Evolutionary conservation across 495 filamentous ascomycete species (phyloP).

Genomic region (Penicillium atrosanguineum): DNA sequence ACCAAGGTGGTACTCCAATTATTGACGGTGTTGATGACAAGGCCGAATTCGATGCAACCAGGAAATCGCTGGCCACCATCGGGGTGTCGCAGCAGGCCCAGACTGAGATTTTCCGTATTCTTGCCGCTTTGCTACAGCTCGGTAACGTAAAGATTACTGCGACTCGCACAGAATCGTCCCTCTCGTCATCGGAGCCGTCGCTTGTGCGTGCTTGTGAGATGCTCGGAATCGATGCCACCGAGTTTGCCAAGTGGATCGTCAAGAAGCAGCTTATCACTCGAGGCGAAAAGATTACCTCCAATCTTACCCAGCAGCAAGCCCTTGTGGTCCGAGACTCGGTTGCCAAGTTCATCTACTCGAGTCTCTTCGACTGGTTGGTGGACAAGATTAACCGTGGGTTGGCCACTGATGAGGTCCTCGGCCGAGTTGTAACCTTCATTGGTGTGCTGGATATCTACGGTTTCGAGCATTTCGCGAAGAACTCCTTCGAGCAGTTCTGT

Average conservation of each 20-base stretch:
- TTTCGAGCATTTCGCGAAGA: slow-evolving; percentile 99
- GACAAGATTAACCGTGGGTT: slow-evolving; percentile 90
- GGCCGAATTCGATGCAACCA: slow-evolving; percentile 85
- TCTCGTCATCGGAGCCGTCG: slow-evolving; percentile 77
- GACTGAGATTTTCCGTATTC: slow-evolving; percentile 81
- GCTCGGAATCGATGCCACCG: slow-evolving; percentile 78
- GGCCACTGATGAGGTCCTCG: slow-evolving; percentile 83
- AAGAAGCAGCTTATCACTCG: slow-evolving; percentile 98
- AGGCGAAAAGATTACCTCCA: slow-evolving; percentile 96
- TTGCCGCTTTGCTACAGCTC: slow-evolving; percentile 90
- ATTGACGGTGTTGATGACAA: slow-evolving; percentile 97
- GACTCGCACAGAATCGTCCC: slow-evolving; percentile 79
- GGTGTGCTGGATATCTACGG: slow-evolving; percentile 99
- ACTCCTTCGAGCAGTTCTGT: slow-evolving; percentile 99
- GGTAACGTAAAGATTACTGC: slow-evolving; percentile 95
- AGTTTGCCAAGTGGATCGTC: slow-evolving; percentile 98
- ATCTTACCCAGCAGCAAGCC: slow-evolving; percentile 90
- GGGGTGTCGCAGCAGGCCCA: slow-evolving; percentile 75
- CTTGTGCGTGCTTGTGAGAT: slow-evolving; percentile 80
- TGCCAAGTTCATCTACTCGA: slow-evolving; percentile 98
- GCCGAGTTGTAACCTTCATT: slow-evolving; percentile 86
- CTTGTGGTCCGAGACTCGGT: slow-evolving; percentile 95
- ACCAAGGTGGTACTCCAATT: slow-evolving; percentile 85
- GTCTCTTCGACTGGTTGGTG: slow-evolving; percentile 97
- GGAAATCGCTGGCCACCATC: slow-evolving; percentile 81